Conservation (phyloP, 2,329 filamentous ascomycete species). For the Tolypocladium album region DNA sequence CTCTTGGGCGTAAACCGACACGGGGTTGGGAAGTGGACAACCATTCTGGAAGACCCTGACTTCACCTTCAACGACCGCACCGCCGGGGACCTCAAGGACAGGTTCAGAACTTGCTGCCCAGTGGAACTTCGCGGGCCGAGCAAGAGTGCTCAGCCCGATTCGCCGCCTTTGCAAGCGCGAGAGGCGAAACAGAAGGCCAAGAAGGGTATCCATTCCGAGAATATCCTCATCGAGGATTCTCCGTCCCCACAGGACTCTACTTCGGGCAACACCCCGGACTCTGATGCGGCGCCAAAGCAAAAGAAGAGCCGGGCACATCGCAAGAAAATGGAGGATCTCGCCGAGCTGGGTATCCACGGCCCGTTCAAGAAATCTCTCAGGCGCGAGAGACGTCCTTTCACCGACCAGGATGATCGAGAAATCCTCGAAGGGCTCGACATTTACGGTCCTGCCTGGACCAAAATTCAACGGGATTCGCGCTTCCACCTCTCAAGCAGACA, state of each 20-base stretch:
- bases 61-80: slow-evolving; percentile 52
- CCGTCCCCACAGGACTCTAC: slow-evolving; percentile 15
- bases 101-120: slow-evolving; percentile 56
- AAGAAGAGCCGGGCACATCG: slow-evolving; percentile 44
- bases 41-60: slow-evolving; percentile 48
- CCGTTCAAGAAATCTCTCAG: slow-evolving; percentile 53
- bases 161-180: slow-evolving; percentile 8
- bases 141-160: slow-evolving; percentile 14
- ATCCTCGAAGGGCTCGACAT: slow-evolving; percentile 49
- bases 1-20: slow-evolving; percentile 50
- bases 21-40: slow-evolving; percentile 56
- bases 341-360: slow-evolving; percentile 46
- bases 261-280: slow-evolving; percentile 12
- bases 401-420: slow-evolving; percentile 50
- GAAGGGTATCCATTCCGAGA: slow-evolving; percentile 41
- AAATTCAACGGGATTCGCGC: slow-evolving; percentile 48
- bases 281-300: slow-evolving; percentile 26
- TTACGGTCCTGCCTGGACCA: slow-evolving; percentile 55
- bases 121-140: slow-evolving; percentile 42
- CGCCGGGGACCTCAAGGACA: slow-evolving; percentile 53
- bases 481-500: slow-evolving; percentile 49
- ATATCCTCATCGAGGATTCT: slow-evolving; percentile 39
- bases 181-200: slow-evolving; percentile 27
- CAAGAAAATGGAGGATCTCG: slow-evolving; percentile 44
- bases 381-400: slow-evolving; percentile 49